Evolutionary conservation across 202 grass and related monocot genomes (phyloP).

Genomic region (Zoysia matrella): DNA sequence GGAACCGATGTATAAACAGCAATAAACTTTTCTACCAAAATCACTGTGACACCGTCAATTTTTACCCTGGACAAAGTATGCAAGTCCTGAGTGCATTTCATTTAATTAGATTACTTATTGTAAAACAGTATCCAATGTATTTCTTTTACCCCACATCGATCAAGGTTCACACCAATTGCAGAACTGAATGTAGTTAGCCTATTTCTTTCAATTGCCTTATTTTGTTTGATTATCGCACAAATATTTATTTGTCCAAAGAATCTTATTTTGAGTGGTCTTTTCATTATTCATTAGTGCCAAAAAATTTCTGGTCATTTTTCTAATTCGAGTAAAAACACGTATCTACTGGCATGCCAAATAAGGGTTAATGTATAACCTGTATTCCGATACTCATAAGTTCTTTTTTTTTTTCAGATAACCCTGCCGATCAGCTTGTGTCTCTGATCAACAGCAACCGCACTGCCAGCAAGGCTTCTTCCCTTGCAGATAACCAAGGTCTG

Average conservation of each 20-base stretch:
- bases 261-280: neutral
- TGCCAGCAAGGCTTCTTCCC: slow-evolving; percentile 62
- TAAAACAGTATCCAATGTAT: neutral
- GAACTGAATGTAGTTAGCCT: neutral
- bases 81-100: neutral
- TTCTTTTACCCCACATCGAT: neutral
- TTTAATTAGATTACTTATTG: too few relatives aligned
- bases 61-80: slow-evolving; percentile 8
- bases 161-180: neutral
- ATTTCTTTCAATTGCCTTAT: neutral
- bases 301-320: neutral
- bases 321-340: neutral
- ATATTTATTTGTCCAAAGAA: slow-evolving; percentile 3
- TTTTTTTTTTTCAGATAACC: slow-evolving; percentile 57
- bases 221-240: slow-evolving; percentile 5
- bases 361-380: neutral
- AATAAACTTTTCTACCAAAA: neutral
- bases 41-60: neutral
- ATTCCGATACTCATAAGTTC: neutral
- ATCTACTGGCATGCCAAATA: neutral
- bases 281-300: neutral
- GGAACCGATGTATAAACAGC: neutral
- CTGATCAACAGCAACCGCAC: slow-evolving; percentile 85
- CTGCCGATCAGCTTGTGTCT: slow-evolving; percentile 74
- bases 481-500: slow-evolving; percentile 75